Conservation (phyloP, 495 filamentous ascomycete species). For the Neurospora tetrasperma region DNA sequence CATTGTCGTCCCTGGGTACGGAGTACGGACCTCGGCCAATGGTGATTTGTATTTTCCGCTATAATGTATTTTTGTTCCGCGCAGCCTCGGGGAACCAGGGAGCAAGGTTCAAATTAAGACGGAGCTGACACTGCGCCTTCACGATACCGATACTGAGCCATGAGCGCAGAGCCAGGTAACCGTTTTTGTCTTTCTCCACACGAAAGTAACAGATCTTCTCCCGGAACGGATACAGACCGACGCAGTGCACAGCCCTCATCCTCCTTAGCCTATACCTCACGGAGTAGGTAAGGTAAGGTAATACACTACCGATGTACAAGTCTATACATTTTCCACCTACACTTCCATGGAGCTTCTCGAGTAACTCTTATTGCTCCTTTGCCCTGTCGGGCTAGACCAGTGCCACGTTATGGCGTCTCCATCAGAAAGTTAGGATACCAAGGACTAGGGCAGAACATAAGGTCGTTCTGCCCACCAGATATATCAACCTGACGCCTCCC, state of each 20-base stretch:
- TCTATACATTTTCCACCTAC: not conserved
- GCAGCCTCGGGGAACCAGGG: conserved; percentile 2
- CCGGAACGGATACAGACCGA: not conserved
- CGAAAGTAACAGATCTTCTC: not conserved
- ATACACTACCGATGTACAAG: not conserved
- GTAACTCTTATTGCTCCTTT: not conserved
- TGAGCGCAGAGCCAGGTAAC: conserved; percentile 1
- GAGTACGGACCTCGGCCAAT: conserved; percentile 4
- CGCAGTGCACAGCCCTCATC: not conserved
- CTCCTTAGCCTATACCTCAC: not conserved
- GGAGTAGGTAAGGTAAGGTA: not conserved
- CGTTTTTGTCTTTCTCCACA: conserved; percentile 6
- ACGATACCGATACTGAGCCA: conserved; percentile 1
- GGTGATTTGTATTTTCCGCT: not conserved
- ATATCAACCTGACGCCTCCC: conserved; percentile 6
- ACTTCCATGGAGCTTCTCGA: not conserved
- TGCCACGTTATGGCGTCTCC: not conserved
- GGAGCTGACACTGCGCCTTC: conserved; percentile 1
- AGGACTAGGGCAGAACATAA: not conserved
- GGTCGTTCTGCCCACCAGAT: not conserved
- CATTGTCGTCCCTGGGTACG: not conserved
- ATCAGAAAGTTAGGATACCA: not conserved
- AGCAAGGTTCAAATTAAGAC: not conserved
- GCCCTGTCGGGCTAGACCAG: not conserved
- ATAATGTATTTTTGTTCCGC: conserved; percentile 5